Evolutionary conservation across 345 rosid species (phyloP).

Genomic region (Arabidopsis suecica): DNA sequence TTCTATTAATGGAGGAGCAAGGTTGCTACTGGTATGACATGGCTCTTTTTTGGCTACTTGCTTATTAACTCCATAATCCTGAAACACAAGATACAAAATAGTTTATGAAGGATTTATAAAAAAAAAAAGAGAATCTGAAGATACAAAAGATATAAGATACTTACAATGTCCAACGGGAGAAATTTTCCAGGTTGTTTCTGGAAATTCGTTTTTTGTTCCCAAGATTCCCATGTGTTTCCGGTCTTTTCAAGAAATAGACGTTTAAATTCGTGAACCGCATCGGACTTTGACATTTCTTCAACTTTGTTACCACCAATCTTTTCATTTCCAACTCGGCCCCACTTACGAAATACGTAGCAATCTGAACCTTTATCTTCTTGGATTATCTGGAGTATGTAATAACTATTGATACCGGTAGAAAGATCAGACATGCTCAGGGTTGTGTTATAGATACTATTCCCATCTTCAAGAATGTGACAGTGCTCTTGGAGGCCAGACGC

Average conservation of each 20-base stretch:
- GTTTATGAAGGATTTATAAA: background rate
- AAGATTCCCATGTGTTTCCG: slow-evolving; percentile 88
- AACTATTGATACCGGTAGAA: slow-evolving; percentile 93
- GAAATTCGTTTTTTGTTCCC: slow-evolving; percentile 82
- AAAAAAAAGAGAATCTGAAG: slow-evolving; percentile 1
- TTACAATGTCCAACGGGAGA: slow-evolving; percentile 91
- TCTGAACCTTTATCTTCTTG: slow-evolving; percentile 84
- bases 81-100: slow-evolving; percentile 33
- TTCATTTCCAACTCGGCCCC: slow-evolving; percentile 95
- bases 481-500: slow-evolving; percentile 90
- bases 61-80: slow-evolving; percentile 95
- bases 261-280: slow-evolving; percentile 69
- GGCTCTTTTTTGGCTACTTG: slow-evolving; percentile 54
- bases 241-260: slow-evolving; percentile 88
- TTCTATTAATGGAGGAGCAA: slow-evolving; percentile 72
- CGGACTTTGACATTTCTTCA: slow-evolving; percentile 78
- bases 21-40: slow-evolving; percentile 57
- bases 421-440: slow-evolving; percentile 94
- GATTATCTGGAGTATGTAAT: slow-evolving; percentile 89
- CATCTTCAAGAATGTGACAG: slow-evolving; percentile 93
- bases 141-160: slow-evolving; percentile 26
- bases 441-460: slow-evolving; percentile 85
- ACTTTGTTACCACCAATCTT: slow-evolving; percentile 84
- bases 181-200: slow-evolving; percentile 87
- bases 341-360: slow-evolving; percentile 84